A percentile compares a stretch with the other conserved stretches of the same genome.
Evolutionary conservation across 2,329 filamentous ascomycete genomes (phyloP).

Genomic region (Pseudocercospora crystallina): DNA sequence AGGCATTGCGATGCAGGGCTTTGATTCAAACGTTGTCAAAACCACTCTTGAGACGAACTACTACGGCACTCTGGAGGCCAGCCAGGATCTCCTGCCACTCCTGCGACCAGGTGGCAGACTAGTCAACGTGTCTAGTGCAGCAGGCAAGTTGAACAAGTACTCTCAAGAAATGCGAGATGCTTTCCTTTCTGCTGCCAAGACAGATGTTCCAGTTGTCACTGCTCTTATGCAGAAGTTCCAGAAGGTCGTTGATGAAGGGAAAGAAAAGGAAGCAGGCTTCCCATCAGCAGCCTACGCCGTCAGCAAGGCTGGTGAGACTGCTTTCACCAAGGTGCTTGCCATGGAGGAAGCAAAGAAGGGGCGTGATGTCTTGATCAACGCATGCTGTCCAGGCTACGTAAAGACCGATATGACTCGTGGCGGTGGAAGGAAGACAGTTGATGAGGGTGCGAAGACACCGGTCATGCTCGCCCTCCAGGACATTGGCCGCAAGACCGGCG

Average conservation of each 20-base stretch:
- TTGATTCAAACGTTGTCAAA: constrained; percentile 49
- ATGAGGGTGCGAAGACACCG: constrained; percentile 38
- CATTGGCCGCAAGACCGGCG: constrained; percentile 33
- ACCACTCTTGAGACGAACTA: constrained; percentile 54
- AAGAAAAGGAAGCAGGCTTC: constrained; percentile 50
- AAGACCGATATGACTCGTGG: constrained; percentile 41
- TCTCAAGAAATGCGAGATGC: constrained; percentile 42
- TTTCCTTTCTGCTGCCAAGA: constrained; percentile 40
- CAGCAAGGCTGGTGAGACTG: constrained; percentile 38
- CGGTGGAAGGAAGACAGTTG: constrained; percentile 35
- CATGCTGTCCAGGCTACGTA: constrained; percentile 39
- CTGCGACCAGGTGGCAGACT: constrained; percentile 47
- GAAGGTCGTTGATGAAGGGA: constrained; percentile 46
- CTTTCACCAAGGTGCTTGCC: constrained; percentile 37
- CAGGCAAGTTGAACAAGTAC: constrained; percentile 50
- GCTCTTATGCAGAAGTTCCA: constrained; percentile 52
- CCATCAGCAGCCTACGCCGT: constrained; percentile 53
- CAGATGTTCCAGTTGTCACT: constrained; percentile 42
- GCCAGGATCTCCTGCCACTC: constrained; percentile 47
- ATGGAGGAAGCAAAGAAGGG: constrained; percentile 29
- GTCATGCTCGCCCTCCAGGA: constrained; percentile 37
- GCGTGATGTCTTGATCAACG: constrained; percentile 34
- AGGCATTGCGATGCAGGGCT: constrained; percentile 36
- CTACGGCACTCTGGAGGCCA: constrained; percentile 51
- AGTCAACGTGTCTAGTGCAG: constrained; percentile 51